These are phyloP conservation scores for Xylaria castorea DNA, from an alignment of 495 filamentous ascomycete genomes.

Conservation along the genomic window DNA sequence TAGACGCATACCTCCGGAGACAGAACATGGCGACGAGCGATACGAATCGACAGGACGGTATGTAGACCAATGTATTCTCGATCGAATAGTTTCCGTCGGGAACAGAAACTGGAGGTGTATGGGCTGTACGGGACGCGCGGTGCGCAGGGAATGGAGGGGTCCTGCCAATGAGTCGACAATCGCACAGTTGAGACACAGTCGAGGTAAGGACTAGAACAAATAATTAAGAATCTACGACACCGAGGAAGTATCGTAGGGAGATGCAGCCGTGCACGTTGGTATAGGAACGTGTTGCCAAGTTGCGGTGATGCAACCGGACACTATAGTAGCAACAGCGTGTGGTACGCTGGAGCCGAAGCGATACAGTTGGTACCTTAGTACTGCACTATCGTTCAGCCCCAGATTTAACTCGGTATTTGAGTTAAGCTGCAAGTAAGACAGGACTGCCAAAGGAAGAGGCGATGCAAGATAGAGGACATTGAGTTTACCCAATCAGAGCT, in stretches of 20 bases:
- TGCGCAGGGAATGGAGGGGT: neutral
- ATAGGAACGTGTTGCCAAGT: slow-evolving; percentile 4
- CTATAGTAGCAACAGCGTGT: neutral
- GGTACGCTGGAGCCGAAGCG: slow-evolving; percentile 1
- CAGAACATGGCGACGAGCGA: slow-evolving; percentile 73
- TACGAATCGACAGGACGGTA: neutral
- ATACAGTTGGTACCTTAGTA: neutral
- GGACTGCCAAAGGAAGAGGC: neutral
- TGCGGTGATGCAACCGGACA: slow-evolving; percentile 12
- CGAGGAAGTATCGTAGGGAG: neutral
- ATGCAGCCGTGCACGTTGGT: slow-evolving; percentile 2
- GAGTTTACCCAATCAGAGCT: neutral
- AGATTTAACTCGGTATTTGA: slow-evolving; percentile 4
- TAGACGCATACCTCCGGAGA: slow-evolving; percentile 69
- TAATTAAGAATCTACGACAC: neutral
- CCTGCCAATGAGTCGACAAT: neutral
- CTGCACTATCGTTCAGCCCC: neutral
- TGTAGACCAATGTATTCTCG: neutral
- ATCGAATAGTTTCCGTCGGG: neutral
- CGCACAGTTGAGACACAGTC: neutral
- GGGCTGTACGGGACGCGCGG: neutral
- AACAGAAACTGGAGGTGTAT: neutral
- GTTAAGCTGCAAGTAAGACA: neutral
- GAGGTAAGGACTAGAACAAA: neutral
- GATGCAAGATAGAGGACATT: neutral